phyloP scores from a whole-genome alignment of 495 filamentous ascomycete genomes.

The Achaetomiella virescens region DNA sequence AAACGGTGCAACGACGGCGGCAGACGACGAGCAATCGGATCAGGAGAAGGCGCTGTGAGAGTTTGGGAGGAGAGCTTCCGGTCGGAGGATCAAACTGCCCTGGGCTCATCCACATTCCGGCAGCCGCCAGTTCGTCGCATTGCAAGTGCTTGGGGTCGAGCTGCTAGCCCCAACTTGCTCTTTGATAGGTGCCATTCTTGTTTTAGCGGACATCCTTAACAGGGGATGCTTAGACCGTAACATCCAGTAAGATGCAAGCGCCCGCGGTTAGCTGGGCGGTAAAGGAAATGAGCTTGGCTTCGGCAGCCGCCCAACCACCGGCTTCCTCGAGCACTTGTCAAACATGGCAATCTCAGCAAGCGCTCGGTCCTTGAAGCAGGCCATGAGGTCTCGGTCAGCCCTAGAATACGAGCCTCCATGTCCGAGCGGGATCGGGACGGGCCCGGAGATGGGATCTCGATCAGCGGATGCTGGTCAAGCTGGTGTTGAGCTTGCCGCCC shows the following conservation, averaged over 20 bases:
- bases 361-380: constrained; percentile 20
- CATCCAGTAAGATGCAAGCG: constrained; percentile 1
- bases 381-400: constrained; percentile 6
- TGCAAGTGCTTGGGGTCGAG: not conserved
- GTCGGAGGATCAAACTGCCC: not conserved
- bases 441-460: constrained; percentile 14
- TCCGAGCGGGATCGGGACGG: constrained; percentile 1
- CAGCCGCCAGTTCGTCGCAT: not conserved
- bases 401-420: not conserved
- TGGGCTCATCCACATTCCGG: not conserved
- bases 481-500: not conserved
- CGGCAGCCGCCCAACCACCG: constrained; percentile 9
- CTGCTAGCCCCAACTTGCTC: not conserved
- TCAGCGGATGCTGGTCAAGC: constrained; percentile 13
- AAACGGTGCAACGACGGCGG: constrained; percentile 7
- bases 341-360: constrained; percentile 29
- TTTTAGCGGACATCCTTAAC: not conserved
- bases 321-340: constrained; percentile 15
- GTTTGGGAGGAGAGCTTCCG: not conserved
- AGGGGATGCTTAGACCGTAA: not conserved
- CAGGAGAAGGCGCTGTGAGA: not conserved
- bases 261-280: constrained; percentile 8
- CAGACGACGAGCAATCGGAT: constrained; percentile 2
- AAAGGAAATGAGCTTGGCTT: constrained; percentile 2
- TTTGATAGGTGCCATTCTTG: not conserved